Base-by-base conservation (phyloP, 495 filamentous ascomycete species). In the Penicillium paxilli region DNA sequence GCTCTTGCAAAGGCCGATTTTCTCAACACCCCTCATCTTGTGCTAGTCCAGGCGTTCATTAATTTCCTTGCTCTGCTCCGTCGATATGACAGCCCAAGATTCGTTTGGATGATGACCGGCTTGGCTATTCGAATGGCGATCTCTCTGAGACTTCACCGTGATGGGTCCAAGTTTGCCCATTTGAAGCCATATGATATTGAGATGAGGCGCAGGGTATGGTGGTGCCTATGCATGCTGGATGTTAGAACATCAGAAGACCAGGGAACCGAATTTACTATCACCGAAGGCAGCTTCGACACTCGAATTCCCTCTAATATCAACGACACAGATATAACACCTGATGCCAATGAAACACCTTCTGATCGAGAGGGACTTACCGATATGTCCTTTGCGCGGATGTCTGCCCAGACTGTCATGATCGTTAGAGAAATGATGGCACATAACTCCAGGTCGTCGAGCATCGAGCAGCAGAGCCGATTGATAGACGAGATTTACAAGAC, bases 171-270 rank as follows among this genome's bases (percentile, higher is more conserved):
- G 26, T 49, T 89, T 85, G 51, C 80, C 76, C 22, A 63, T 33
- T 17, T 78, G 64, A 17, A 71, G 75, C 79, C 88, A 1, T 75
- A 88, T 5, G 89, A 91, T 55, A 81, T 83, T 5, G 87, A 92
- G 41, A 77, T 91, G 33, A 83, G 90, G 5, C 83, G 89, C n/a
- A 62, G 90, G 8, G 76, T 89, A 14, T 93, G 89, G 89, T 86
- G 88, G 65, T 80, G 85, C 55, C 69, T 92, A 12, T 89, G 84
- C 63, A 83, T 89, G 55, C 75, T 94, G 9, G 89, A 94, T 66
- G 82, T 89, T 40, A 79, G 87, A 41, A 86, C 88, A 3, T 89
- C 86, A 54, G 89, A 93, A 66, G 81, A 86, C 12, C 86, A 89
- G 54, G 90, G 88, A 0, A 88, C 87, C 0, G 24, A 83, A 74